Conservation (phyloP, 176 grass and related monocot species). For the Oryza meridionalis region DNA sequence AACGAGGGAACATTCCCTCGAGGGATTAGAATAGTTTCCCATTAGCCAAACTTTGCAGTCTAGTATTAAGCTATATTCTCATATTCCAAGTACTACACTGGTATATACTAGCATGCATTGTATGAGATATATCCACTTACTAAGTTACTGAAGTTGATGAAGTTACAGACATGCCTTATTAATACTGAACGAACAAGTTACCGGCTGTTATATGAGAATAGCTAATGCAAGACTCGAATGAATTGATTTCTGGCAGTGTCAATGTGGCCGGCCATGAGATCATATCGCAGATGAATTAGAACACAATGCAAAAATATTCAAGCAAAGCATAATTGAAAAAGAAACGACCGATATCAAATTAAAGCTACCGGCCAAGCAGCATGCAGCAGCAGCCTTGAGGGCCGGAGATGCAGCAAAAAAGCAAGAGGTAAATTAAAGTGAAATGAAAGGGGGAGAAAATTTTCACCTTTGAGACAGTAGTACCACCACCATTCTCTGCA, state of each 20-base stretch:
- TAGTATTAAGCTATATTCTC: too few relatives aligned
- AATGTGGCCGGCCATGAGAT: background rate
- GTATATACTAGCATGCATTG: too few relatives aligned
- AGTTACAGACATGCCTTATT: background rate
- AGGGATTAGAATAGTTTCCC: too few relatives aligned
- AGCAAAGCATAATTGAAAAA: background rate
- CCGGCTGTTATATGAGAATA: too few relatives aligned
- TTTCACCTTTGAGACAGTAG: conserved; percentile 35
- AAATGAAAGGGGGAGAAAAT: background rate
- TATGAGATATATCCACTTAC: background rate
- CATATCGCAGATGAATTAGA: background rate
- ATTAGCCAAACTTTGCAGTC: background rate
- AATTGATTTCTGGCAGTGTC: background rate
- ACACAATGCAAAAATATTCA: background rate
- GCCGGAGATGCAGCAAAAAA: background rate
- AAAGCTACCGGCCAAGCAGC: background rate
- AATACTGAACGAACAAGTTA: background rate
- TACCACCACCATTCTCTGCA: conserved; percentile 39
- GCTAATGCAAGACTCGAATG: too few relatives aligned
- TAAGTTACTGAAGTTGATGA: background rate
- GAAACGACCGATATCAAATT: too few relatives aligned
- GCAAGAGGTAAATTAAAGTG: conserved; percentile 13
- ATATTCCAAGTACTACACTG: too few relatives aligned
- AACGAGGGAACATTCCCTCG: too few relatives aligned
- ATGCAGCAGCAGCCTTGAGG: background rate